Evolutionary conservation across 371 early-diverging fungal genomes (phyloP), one percentile per base, ranked within the genome.

Genomic region (Mucor irregularis): DNA sequence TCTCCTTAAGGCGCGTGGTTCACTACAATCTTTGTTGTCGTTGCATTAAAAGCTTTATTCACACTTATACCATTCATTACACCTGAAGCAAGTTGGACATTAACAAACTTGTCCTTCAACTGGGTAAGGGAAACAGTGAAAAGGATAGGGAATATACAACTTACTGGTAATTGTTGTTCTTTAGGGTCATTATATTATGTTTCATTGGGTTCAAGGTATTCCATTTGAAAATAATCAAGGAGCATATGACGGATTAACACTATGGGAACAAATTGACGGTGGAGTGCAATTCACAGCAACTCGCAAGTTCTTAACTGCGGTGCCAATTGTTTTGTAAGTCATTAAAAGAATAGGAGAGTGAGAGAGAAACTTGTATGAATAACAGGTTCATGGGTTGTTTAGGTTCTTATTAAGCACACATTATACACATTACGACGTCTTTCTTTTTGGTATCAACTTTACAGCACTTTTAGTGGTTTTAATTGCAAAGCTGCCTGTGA

Each of bases 261-360:
- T 98, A 49, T 98, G 98, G 98, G 98, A 98, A 73, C 98, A 98
- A 77, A 95, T 98, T 65, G 98, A 98, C 71, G 87, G 91, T 51
- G 97, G 97, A 37, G 90, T 84, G 25, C 96, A 96, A 64, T 97
- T 96, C 68, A 97, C 98, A n/a, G 94, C 97, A 5, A 89, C 97
- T 26, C 91, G 95, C 60, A 98, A 98, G 73, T 98, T 91, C 68
- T 77, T 96, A 33, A 96, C 95, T 10, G 90, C 90, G 9, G 84
- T 95, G 21, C 98, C 98, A 8, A 93, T 96, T 42, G 74, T 87
- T 40, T 74, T 98, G 96, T 97, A 90, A 84, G 92, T 48, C 13
- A 7, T 33, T 31, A 16, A 7, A 0, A 9, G 13, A 4, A 13
- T 30, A 19, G 44, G 34, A 40, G 54, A 43, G 4, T 45, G 39